phyloP scores from a whole-genome alignment of 73 alveolate genomes.

The Stentor coeruleus region DNA sequence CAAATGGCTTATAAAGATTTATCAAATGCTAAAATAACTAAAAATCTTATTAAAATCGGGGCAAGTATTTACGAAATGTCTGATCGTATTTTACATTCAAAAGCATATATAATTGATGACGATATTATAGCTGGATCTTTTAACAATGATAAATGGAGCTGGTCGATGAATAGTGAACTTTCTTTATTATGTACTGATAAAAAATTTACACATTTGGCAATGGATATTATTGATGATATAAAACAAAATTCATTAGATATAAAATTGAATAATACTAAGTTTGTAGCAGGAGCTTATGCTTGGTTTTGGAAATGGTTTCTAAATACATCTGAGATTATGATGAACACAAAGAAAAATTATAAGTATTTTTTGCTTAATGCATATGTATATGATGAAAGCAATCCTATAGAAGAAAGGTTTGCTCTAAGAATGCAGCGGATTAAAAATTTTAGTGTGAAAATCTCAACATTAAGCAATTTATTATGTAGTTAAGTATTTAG shows the following conservation, averaged over 20 bases:
- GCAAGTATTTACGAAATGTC: constrained; percentile 34
- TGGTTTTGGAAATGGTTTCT: constrained; percentile 2
- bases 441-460: too few relatives aligned
- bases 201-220: background rate
- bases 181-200: constrained; percentile 4
- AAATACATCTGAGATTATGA: background rate
- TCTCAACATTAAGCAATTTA: background rate
- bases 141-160: constrained; percentile 61
- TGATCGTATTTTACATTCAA: constrained; percentile 44
- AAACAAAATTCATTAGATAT: background rate
- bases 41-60: constrained; percentile 31
- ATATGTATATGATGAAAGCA: background rate
- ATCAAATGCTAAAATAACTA: constrained; percentile 27
- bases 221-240: background rate
- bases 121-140: constrained; percentile 43
- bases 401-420: background rate
- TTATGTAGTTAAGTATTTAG: too few relatives aligned
- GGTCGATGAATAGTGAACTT: constrained; percentile 50
- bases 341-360: background rate
- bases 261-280: background rate
- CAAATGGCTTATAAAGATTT: constrained; percentile 39
- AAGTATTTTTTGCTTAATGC: background rate
- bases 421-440: background rate
- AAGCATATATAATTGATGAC: constrained; percentile 43
- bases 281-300: background rate